Base-by-base conservation (phyloP, 352 stramenopile species). In the Phytophthora constricta region DNA sequence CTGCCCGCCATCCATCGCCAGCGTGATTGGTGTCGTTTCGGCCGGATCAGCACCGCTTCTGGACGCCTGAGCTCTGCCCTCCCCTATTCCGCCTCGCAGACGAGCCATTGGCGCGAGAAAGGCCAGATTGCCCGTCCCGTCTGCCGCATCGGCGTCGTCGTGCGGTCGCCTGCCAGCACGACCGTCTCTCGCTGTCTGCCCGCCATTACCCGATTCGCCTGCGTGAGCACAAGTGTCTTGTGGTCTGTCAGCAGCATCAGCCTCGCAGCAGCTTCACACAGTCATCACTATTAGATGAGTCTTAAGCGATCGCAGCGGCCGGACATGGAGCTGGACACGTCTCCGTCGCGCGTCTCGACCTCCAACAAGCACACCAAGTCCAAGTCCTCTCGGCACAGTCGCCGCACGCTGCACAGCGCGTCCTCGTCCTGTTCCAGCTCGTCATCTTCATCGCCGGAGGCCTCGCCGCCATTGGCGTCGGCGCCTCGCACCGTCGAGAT, bases 401-500 rank as follows among this genome's bases (percentile, higher is more conserved):
- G 66, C 7, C 60, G 52, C 10, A 65, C 55, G 22, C 27, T 75
- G 25, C 57, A 65, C 26, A 65, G 43, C 23, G 54, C 54, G 13
- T 58, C 48, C 1, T 65, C 37, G 10, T 65, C 49, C 19, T 68
- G 53, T 3, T 65, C 62, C 2, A 54, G 33, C 22, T 67, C 39
- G 10, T 68, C 55, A 10, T 37, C 50, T 4, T 52, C 50, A 1
- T 73, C 59, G 0, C 65, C 23, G 0, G 51, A 67, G 4, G 11
- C 59, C 4, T 48, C 54, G 25, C 37, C 66, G 8, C 50, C 60
- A 26, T 34, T 79, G 10, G 74, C 64, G 5, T 73, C 52, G 5
- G 62, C 71, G 19, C 78, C 76, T 22, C 82, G 80, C 54, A 90
- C 84, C 17, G 76, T 82, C 46, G 85, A 93, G 63, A 78, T 93